Evolutionary conservation across 2,329 filamentous ascomycete genomes (phyloP).

Genomic region (Aspergillus sp.): DNA sequence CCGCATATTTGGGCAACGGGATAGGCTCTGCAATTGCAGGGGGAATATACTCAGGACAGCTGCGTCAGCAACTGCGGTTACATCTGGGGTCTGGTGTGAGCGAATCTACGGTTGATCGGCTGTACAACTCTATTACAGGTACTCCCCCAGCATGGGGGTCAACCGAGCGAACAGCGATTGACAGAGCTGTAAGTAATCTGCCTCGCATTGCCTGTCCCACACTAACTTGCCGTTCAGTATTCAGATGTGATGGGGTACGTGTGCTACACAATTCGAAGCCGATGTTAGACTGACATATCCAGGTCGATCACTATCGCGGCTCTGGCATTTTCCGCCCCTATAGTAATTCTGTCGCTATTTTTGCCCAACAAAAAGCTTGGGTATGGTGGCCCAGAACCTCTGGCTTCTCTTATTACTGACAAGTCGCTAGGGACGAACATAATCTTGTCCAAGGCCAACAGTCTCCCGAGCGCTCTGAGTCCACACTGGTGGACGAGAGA

Average conservation of each 20-base stretch:
- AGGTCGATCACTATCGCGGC: conserved; percentile 36
- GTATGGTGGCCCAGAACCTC: conserved; percentile 16
- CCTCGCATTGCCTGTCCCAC: background rate
- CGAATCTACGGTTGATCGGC: conserved; percentile 35
- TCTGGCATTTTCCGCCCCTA: conserved; percentile 30
- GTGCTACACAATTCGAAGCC: background rate
- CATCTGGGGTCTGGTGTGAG: conserved; percentile 39
- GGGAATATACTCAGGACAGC: conserved; percentile 53
- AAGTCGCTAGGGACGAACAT: conserved; percentile 21
- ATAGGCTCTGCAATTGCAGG: conserved; percentile 48
- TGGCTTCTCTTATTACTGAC: background rate
- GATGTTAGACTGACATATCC: conserved; percentile 7
- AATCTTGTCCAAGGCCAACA: conserved; percentile 21
- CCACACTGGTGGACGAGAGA: conserved; percentile 11
- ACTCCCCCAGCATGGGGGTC: conserved; percentile 46
- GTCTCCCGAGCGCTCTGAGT: background rate
- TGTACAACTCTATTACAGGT: conserved; percentile 52
- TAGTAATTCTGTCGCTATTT: conserved; percentile 29
- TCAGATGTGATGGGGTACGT: conserved; percentile 34
- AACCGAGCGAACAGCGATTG: conserved; percentile 45
- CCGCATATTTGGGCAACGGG: conserved; percentile 43
- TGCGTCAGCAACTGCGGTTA: conserved; percentile 40
- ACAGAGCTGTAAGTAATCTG: conserved; percentile 36
- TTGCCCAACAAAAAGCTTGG: conserved; percentile 32
- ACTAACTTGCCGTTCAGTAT: conserved; percentile 23